phyloP scores from a whole-genome alignment of 345 rosid species.

The Populus ilicifolia region DNA sequence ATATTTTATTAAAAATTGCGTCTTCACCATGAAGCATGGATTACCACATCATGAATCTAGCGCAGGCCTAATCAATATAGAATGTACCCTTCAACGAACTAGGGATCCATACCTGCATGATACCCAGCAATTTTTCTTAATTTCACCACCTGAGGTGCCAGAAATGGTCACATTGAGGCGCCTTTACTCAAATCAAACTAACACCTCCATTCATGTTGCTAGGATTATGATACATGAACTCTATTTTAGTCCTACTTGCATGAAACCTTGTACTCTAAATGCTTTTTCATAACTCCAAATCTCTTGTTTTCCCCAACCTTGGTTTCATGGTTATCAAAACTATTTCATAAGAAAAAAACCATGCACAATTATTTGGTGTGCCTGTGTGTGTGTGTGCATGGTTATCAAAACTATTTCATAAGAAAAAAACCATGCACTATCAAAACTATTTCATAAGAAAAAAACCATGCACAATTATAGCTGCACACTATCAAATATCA shows the following conservation, averaged over 20 bases:
- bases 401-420: too few species aligned
- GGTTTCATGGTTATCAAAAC: neutral
- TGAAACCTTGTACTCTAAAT: neutral
- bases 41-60: neutral
- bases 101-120: neutral
- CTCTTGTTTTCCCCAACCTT: neutral
- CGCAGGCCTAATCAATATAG: neutral
- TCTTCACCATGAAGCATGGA: neutral
- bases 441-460: neutral
- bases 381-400: neutral
- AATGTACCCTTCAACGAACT: neutral
- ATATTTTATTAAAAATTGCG: neutral
- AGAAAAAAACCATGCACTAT: too few species aligned
- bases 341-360: neutral
- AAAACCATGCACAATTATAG: neutral
- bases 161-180: neutral
- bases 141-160: neutral
- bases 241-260: neutral
- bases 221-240: neutral
- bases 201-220: neutral
- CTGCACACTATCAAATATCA: neutral
- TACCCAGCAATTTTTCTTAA: neutral
- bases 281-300: neutral
- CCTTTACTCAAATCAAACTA: neutral
- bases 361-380: neutral